Percentiles rank a stretch among this genome's conserved stretches.
phyloP scores from a whole-genome alignment of 179 eudicot genomes.

The Beta lomatogona region DNA sequence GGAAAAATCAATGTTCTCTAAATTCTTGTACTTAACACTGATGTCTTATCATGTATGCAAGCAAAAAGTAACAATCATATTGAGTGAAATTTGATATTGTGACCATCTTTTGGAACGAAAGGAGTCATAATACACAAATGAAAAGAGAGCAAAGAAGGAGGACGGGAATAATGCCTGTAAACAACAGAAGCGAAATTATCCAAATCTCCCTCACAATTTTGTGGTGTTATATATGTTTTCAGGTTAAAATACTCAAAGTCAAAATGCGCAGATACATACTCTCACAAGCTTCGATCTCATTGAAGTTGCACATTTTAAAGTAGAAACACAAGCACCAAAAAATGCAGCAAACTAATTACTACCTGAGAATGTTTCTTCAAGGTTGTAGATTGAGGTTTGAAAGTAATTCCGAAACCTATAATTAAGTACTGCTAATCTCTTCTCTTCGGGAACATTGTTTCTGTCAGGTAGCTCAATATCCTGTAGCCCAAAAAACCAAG shows the following conservation, averaged over 20 bases:
- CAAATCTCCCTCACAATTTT: neutral
- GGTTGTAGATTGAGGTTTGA: constrained; percentile 23
- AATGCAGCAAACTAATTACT: constrained; percentile 14
- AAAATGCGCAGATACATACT: neutral
- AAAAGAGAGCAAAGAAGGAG: neutral
- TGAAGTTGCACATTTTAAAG: neutral
- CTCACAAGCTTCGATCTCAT: neutral
- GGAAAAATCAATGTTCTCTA: too few species aligned
- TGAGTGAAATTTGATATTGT: too few species aligned
- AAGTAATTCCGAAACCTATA: constrained; percentile 16
- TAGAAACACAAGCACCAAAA: neutral
- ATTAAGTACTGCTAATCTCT: constrained; percentile 11
- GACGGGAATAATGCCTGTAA: neutral
- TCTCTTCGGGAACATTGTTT: constrained; percentile 14
- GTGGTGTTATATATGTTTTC: neutral
- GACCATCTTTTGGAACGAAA: too few species aligned
- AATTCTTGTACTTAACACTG: too few species aligned
- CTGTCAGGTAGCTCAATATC: constrained; percentile 33
- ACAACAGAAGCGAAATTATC: too few species aligned
- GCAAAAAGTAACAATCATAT: too few species aligned
- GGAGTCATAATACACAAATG: neutral
- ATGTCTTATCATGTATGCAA: too few species aligned
- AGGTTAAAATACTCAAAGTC: neutral
- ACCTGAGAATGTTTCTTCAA: constrained; percentile 26
- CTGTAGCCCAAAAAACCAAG: constrained; percentile 24